phyloP scores from a whole-genome alignment of 179 eudicot genomes.

The Beta lomatogona region DNA sequence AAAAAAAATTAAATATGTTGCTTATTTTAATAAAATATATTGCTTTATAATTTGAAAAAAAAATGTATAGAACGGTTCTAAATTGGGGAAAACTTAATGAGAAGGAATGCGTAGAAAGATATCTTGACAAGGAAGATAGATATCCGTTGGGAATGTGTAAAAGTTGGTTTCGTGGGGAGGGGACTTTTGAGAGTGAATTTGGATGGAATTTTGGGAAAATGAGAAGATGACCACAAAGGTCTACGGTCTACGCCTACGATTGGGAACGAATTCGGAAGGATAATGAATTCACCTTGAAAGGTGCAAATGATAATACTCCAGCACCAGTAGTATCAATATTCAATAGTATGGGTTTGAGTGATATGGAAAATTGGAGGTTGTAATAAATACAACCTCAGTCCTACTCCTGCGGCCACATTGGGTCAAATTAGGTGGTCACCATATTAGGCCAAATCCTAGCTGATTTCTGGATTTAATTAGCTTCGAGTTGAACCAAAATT shows the following conservation, averaged over 20 bases:
- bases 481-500: no score
- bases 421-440: no score
- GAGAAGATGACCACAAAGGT: constrained; percentile 6
- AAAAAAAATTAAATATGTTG: no score
- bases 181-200: constrained; percentile 7
- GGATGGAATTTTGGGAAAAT: constrained; percentile 13
- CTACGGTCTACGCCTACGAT: background rate
- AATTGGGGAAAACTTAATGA: no score
- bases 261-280: constrained; percentile 5
- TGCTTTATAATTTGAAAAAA: no score
- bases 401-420: no score
- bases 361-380: constrained; percentile 11
- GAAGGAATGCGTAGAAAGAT: background rate
- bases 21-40: background rate
- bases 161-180: background rate
- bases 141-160: background rate
- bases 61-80: no score
- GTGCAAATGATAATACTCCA: background rate
- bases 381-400: background rate
- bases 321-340: no score
- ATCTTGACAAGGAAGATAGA: background rate
- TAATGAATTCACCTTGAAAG: constrained; percentile 12
- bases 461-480: no score
- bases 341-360: background rate
- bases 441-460: no score